Base-by-base conservation (phyloP, 331 rosid species). In the Malus hybrid region DNA sequence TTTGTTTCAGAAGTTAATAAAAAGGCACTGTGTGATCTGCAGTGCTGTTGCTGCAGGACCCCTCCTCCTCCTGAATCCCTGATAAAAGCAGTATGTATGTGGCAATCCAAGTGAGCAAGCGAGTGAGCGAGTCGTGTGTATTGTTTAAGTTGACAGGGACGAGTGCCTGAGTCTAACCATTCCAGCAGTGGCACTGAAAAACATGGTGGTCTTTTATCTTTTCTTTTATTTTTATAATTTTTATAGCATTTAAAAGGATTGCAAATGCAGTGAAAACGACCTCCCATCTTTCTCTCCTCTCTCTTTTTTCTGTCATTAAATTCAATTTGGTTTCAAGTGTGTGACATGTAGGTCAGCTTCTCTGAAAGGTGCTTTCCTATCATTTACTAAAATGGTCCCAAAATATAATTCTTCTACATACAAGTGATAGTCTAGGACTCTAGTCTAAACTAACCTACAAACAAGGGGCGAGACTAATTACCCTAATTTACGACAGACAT, bases 141-240 rank as follows among this genome's bases (percentile, higher is more conserved):
- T 76, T 71, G 87, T 88, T 71, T 79, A 44, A 67, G 88, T 60
- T 88, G 97, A 93, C 88, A 90, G 88, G 75, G 96, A 93, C 93
- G 84, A 83, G 73, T 80, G 87, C 83, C 84, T 84, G 86, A 54
- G 76, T 79, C 66, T 65, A 76, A 81, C 80, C 82, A 84, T 82
- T 80, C 80, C 87, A 87, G 86, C 91, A 84, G 82, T 88, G 96
- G 96, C 98, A 93, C 98, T 91, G 97, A 91, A 91, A 93, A 91
- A 86, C 98, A 93, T 91, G 93, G 73, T 39, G 42, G 12, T 31
- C 13, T 77, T 54, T 70, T 32, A 42, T 9, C 48, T 10, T 59
- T 10, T 59, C 29, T 11, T 20, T 9, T 10, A 0, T 10, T 59
- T 59, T 59, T 18, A 16, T 3, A 24, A 71, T 81, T 79, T 63